Conservation (phyloP, 192 early-diverging fungal genomes). For the Podila verticillata region DNA sequence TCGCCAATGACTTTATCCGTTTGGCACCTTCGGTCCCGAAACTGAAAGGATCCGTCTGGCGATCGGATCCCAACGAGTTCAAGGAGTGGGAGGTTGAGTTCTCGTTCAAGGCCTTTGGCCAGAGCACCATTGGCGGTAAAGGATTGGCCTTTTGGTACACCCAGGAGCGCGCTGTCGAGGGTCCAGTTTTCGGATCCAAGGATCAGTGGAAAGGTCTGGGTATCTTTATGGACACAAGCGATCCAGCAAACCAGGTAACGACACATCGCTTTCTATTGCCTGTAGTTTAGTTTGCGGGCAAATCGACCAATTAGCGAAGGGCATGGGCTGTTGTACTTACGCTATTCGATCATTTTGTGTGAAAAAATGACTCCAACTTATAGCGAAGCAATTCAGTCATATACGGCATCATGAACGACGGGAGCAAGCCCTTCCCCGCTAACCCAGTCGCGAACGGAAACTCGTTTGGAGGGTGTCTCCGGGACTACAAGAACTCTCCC, state of each 20-base stretch:
- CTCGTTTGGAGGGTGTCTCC: conserved; percentile 66
- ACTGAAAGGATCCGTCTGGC: conserved; percentile 58
- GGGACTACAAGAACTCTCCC: conserved; percentile 72
- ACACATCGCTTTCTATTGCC: background rate
- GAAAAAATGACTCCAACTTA: background rate
- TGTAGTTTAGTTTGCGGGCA: background rate
- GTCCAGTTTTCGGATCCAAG: conserved; percentile 71
- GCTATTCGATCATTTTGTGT: background rate
- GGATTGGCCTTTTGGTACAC: conserved; percentile 90
- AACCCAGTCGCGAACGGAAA: conserved; percentile 31
- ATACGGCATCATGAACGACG: conserved; percentile 75
- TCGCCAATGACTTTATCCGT: conserved; percentile 62
- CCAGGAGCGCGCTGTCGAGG: conserved; percentile 57
- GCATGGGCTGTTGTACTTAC: no score
- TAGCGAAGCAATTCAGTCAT: conserved; percentile 63
- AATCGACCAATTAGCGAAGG: no score
- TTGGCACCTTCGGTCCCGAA: conserved; percentile 72
- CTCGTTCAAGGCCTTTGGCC: conserved; percentile 68
- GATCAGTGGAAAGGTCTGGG: conserved; percentile 76
- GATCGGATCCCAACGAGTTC: conserved; percentile 61
- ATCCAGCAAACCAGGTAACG: conserved; percentile 46
- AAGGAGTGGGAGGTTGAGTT: conserved; percentile 83
- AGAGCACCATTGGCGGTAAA: conserved; percentile 72
- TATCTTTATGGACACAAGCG: conserved; percentile 73
- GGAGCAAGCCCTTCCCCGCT: conserved; percentile 41